A percentile compares a stretch with the other conserved stretches of the same genome.
phyloP scores from a whole-genome alignment of 345 rosid species.

The Syzygium jambos region DNA sequence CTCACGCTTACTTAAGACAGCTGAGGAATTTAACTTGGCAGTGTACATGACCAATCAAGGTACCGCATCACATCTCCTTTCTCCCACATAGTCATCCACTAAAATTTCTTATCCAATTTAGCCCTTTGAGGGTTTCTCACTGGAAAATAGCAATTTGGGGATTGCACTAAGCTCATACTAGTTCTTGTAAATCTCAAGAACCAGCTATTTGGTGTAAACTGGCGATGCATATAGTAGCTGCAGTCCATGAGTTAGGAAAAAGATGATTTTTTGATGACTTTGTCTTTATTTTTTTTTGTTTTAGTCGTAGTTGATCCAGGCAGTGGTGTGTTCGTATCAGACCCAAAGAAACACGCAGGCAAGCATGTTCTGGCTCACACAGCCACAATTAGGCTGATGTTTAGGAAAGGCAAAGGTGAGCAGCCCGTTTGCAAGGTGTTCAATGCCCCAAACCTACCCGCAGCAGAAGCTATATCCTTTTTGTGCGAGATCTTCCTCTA shows the following conservation, averaged over 20 bases:
- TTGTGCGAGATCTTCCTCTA: not conserved
- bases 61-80: too few species aligned
- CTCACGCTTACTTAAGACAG: constrained; percentile 30
- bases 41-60: too few species aligned
- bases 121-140: not conserved
- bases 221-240: not conserved
- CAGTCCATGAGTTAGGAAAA: not conserved
- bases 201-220: not conserved
- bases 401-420: too few species aligned
- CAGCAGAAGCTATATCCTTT: constrained; percentile 88
- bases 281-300: too few species aligned
- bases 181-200: not conserved
- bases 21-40: too few species aligned
- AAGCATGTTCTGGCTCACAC: too few species aligned
- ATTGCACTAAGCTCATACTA: not conserved
- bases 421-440: not conserved
- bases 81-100: not conserved
- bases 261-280: not conserved
- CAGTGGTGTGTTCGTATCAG: too few species aligned
- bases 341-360: too few species aligned
- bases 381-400: too few species aligned
- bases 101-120: not conserved
- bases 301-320: too few species aligned
- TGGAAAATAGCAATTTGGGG: not conserved
- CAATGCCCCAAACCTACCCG: constrained; percentile 79